Percentiles rank a stretch among this genome's conserved stretches.
phyloP scores from a whole-genome alignment of 1,284 basidiomycete species.

The Trichosporon sp. region DNA sequence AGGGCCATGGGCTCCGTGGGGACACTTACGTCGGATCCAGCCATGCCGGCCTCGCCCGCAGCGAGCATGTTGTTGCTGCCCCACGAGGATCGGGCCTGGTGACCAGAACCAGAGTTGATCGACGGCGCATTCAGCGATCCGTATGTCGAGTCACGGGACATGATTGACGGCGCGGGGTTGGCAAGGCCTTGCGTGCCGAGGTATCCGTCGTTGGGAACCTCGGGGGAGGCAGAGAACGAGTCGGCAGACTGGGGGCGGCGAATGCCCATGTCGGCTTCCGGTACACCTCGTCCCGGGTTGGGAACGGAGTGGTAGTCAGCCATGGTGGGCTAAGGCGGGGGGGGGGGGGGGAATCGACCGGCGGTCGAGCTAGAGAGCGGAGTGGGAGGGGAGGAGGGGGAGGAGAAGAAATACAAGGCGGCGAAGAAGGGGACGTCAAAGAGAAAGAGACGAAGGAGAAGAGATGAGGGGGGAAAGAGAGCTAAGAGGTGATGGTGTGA shows the following conservation, averaged over 20 bases:
- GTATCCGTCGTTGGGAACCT: constrained; percentile 18
- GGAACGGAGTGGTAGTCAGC: constrained; percentile 15
- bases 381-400: neutral
- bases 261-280: constrained; percentile 2
- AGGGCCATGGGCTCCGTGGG: neutral
- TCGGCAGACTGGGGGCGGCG: neutral
- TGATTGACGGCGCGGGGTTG: constrained; percentile 42
- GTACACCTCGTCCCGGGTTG: constrained; percentile 20
- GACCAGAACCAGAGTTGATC: neutral
- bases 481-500: neutral
- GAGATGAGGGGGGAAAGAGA: neutral
- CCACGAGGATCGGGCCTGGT: constrained; percentile 28
- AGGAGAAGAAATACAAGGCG: neutral
- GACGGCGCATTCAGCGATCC: constrained; percentile 30
- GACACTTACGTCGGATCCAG: constrained; percentile 39
- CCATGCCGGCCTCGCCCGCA: constrained; percentile 32
- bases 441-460: neutral
- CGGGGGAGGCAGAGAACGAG: constrained; percentile 19
- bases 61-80: constrained; percentile 36
- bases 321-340: constrained; percentile 5
- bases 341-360: neutral
- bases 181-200: constrained; percentile 23
- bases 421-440: neutral
- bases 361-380: neutral
- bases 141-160: constrained; percentile 50